Evolutionary conservation across 2,329 filamentous ascomycete species (phyloP), one percentile per base, ranked within the genome.

Genomic region (Elsinoe australis): DNA sequence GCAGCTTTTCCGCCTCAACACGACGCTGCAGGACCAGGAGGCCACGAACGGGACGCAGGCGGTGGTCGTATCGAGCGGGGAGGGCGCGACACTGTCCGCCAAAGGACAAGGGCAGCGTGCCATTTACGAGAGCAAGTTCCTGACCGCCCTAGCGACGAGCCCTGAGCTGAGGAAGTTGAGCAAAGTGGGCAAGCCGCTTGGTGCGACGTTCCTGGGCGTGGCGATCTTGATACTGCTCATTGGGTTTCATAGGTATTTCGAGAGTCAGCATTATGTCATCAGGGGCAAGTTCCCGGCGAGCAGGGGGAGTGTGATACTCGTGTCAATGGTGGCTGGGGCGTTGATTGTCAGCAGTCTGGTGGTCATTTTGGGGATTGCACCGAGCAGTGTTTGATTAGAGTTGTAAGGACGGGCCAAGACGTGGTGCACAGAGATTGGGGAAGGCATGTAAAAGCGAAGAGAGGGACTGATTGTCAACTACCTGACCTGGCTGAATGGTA

Each of bases 1-100:
- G 1, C 86, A 92, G 63, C 78, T 92, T 39, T 90, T 92, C 68
- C 82, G 86, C 19, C 79, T 92, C 50, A 89, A 89, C 68, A 84
- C 80, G 0, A 75, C 79, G 6, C 68, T 84, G 32, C 60, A 67
- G 26, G 49, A 51, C 49, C 35, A 36, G 14, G 34, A 49, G 7
- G 5, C 17, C 6, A 38, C 53, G 51, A 55, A 51, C 52, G 48
- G 31, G 49, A 60, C 17, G 61, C 14, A 57, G 22, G 41, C 53
- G 19, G 49, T 53, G 14, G 52, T 65, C 18, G 46, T 35, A 15
- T 38, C 45, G 5, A n/a, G 17, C 15, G 31, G 39, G n/a, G n/a
- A n/a, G n/a, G n/a, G n/a, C n/a, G n/a, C n/a, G n/a, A n/a, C n/a
- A n/a, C n/a, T n/a, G n/a, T n/a, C n/a, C 22, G 19, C 19, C 15